Percentiles rank a stretch among this genome's conserved stretches.
These are phyloP conservation scores for Corylus avellana DNA, from an alignment of 306 rosid species.

Conservation along the genomic window DNA sequence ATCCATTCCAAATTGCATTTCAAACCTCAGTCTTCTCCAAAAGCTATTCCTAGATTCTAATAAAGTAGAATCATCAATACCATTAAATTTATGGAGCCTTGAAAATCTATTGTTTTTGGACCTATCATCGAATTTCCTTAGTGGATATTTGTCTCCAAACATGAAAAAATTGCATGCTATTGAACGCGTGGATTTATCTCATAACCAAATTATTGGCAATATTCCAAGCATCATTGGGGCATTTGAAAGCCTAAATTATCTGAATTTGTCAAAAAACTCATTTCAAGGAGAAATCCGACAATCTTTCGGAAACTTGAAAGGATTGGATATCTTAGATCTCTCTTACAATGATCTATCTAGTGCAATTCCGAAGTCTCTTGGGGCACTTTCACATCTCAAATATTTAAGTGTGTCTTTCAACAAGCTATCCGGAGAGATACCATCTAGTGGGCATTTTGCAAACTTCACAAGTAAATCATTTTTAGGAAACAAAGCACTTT, in stretches of 20 bases:
- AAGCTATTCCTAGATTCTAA: not conserved
- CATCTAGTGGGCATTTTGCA: not conserved
- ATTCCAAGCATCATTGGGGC: not conserved
- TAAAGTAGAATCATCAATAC: not conserved
- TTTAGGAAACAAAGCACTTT: not conserved
- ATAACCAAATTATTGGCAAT: not conserved
- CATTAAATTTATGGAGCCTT: not conserved
- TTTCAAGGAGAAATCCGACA: too few species aligned
- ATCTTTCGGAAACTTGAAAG: too few species aligned
- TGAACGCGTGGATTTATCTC: not conserved
- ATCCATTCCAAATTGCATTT: too few species aligned
- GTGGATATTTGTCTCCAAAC: not conserved
- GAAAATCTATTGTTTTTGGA: not conserved
- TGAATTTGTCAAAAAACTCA: not conserved
- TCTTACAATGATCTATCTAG: too few species aligned
- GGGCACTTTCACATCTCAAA: not conserved
- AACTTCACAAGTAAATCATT: conserved; percentile 3
- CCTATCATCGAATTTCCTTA: not conserved
- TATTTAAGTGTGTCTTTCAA: not conserved
- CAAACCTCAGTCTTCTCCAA: too few species aligned
- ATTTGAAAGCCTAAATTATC: not conserved
- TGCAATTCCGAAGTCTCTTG: too few species aligned
- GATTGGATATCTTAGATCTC: too few species aligned
- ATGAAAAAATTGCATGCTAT: not conserved
- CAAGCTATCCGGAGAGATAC: not conserved